Base-by-base conservation (phyloP, 2,329 filamentous ascomycete genomes). In the Beauveria pseudobassiana region DNA sequence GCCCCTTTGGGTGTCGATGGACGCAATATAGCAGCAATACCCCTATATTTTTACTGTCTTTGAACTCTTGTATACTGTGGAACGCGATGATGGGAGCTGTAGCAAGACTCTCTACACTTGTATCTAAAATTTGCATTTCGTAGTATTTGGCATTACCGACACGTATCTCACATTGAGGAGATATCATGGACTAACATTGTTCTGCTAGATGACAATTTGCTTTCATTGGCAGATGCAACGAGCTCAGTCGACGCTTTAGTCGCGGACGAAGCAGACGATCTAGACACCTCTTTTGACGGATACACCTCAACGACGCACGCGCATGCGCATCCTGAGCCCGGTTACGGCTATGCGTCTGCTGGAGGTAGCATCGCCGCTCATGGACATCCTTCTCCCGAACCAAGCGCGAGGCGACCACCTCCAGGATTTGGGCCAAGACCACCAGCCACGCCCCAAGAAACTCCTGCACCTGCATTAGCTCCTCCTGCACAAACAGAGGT, bases 181-280 rank as follows among this genome's bases (percentile, higher is more conserved):
- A 59, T 63, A 62, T 30, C 48, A 59, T 65, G 65, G 70, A 77
- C 79, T 83, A 75, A 83, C 72, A 68, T 68, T 68, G 63, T 68
- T 70, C 69, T 68, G 70, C 67, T 75, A 89, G 87, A 88, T 74
- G 85, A 88, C 69, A 82, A 85, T 55, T 73, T 85, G n/a, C 77
- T 79, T 62, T 82, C 80, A 12, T 76, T 87, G 51, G 84, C 87
- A 64, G 85, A 87, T 65, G 86, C 81, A 14, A 80, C 79, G 3
- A 78, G 79, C 49, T 86, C 82, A n/a, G 83, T 90, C 46, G 87
- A 90, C 70, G 86, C 86, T 3, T 75, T 90, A 4, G 87, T 90
- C 14, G 83, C 86, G 24, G 87, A 90, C 68, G 76, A 57, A 18
- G 16, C 26, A 5, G 51, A 83, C n/a, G 68, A 71, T 4, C 40